phyloP scores from a whole-genome alignment of 2,329 filamentous ascomycete genomes.

The Penicillium palitans region DNA sequence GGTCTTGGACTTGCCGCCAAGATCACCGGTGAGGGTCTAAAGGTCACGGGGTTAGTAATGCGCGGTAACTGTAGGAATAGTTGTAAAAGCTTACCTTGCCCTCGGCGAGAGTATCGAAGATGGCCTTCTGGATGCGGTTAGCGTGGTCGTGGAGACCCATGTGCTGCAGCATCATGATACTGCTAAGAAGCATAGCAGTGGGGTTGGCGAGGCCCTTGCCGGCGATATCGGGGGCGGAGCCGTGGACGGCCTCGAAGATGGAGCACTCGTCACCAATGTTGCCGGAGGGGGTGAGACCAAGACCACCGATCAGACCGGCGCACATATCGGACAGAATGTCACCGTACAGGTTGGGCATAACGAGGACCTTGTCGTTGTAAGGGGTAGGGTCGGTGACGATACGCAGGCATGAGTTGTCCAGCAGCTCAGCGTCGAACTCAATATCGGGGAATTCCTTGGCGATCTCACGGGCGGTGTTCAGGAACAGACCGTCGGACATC shows the following conservation, averaged over 20 bases:
- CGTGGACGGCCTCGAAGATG: constrained; percentile 99
- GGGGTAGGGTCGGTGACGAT: constrained; percentile 94
- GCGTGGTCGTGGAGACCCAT: constrained; percentile 89
- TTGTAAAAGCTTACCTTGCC: constrained; percentile 66
- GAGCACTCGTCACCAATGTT: constrained; percentile 99
- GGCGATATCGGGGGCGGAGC: constrained; percentile 93
- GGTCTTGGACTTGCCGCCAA: constrained; percentile 95
- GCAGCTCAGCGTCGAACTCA: constrained; percentile 95
- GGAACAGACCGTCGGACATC: constrained; percentile 98
- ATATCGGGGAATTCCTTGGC: constrained; percentile 94
- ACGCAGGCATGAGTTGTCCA: constrained; percentile 99
- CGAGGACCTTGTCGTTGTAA: constrained; percentile 99
- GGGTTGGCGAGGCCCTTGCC: constrained; percentile 97
- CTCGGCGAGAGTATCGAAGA: constrained; percentile 92
- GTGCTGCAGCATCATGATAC: constrained; percentile 99
- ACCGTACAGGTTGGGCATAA: constrained; percentile 97
- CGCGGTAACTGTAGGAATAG: neutral
- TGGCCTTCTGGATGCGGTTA: constrained; percentile 84
- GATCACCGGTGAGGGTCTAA: constrained; percentile 81
- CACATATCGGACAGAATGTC: constrained; percentile 99
- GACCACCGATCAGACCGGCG: constrained; percentile 94
- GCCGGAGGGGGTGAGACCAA: constrained; percentile 93
- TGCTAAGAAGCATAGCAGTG: constrained; percentile 89
- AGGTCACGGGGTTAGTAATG: constrained; percentile 9
- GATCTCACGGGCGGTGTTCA: constrained; percentile 79